phyloP scores from a whole-genome alignment of 208 protist species.

The Acanthamoeba divionensis region DNA sequence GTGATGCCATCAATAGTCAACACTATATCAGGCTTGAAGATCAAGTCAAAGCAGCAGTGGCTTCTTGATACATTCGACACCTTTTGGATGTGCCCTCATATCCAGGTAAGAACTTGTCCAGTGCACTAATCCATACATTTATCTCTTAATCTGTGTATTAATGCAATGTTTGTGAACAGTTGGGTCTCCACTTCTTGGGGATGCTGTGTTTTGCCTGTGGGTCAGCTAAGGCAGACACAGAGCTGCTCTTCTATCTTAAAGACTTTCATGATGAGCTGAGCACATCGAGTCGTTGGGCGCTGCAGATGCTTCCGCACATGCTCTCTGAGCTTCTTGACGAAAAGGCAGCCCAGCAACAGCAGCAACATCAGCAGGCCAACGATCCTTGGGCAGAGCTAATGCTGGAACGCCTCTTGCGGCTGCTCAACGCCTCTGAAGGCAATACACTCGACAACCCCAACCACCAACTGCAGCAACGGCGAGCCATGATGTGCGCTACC shows the following conservation, averaged over 20 bases:
- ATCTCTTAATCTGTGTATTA: background rate
- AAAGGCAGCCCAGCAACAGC: too few species aligned
- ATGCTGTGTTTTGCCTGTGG: background rate
- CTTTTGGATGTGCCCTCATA: background rate
- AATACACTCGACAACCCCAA: too few species aligned
- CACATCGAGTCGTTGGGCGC: background rate
- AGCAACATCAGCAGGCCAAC: too few species aligned
- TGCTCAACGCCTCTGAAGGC: too few species aligned
- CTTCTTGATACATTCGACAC: slow-evolving; percentile 31
- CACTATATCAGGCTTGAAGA: background rate
- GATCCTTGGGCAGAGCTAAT: too few species aligned
- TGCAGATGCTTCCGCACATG: slow-evolving; percentile 45
- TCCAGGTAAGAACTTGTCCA: background rate
- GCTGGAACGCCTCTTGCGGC: too few species aligned
- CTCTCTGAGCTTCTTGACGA: background rate
- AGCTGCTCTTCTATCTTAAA: slow-evolving; percentile 13
- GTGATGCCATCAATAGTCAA: background rate
- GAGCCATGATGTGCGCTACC: too few species aligned
- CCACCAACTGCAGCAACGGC: too few species aligned
- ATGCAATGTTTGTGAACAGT: background rate
- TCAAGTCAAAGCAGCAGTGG: background rate
- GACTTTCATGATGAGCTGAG: background rate
- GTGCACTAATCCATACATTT: background rate
- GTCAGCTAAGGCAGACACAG: background rate
- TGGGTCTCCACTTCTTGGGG: slow-evolving; percentile 27